phyloP scores from a whole-genome alignment of 768 basidiomycete species.

The Ephemerocybe angulata region DNA sequence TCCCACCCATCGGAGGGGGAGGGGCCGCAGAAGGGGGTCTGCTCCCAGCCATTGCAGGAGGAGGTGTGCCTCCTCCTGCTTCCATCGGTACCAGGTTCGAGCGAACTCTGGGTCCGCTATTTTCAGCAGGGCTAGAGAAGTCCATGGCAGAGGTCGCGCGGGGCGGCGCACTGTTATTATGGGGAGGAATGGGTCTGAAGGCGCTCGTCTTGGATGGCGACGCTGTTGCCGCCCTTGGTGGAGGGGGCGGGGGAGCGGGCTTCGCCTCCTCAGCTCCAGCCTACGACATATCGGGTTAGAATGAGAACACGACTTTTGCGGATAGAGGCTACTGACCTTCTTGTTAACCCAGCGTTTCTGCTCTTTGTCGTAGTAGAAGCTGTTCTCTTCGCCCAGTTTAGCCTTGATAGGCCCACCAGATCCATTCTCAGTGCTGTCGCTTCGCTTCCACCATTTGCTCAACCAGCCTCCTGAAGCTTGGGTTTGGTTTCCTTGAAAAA shows the following conservation, averaged over 20 bases:
- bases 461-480: slow-evolving; percentile 65
- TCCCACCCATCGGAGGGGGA: not conserved
- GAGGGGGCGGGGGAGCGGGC: slow-evolving; percentile 53
- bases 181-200: slow-evolving; percentile 19
- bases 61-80: slow-evolving; percentile 18
- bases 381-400: slow-evolving; percentile 85
- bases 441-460: slow-evolving; percentile 74
- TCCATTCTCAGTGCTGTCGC: slow-evolving; percentile 33
- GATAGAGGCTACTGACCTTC: slow-evolving; percentile 48
- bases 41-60: not conserved
- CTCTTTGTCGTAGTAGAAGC: slow-evolving; percentile 94
- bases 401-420: slow-evolving; percentile 77
- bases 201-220: slow-evolving; percentile 67
- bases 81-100: slow-evolving; percentile 60
- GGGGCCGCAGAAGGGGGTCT: slow-evolving; percentile 28
- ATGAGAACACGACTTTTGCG: not conserved
- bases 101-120: slow-evolving; percentile 53
- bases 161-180: slow-evolving; percentile 20
- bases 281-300: slow-evolving; percentile 32
- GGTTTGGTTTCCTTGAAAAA: not conserved
- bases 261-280: slow-evolving; percentile 52
- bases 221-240: slow-evolving; percentile 82
- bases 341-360: slow-evolving; percentile 95
- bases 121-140: slow-evolving; percentile 48
- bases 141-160: slow-evolving; percentile 68